Conservation (phyloP, 805 yeast genomes). For the Sugiyamaella americana region DNA sequence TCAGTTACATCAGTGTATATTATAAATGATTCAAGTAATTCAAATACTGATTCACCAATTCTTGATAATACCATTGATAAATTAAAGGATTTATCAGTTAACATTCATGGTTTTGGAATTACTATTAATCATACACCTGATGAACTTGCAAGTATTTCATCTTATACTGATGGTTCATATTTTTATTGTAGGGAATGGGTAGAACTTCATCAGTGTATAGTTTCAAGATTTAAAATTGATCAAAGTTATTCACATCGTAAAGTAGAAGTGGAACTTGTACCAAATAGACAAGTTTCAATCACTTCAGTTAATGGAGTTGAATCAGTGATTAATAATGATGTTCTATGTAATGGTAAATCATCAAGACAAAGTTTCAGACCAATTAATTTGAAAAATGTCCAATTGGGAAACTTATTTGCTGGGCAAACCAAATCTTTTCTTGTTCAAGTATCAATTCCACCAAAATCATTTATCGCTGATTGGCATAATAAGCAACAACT, state of each 20-base stretch:
- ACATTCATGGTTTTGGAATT: constrained; percentile 23
- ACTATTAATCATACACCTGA: constrained; percentile 19
- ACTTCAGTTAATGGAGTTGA: not conserved
- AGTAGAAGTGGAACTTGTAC: not conserved
- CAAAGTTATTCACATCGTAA: not conserved
- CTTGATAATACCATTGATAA: not conserved
- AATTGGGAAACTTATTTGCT: not conserved
- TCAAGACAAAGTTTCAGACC: not conserved
- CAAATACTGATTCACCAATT: not conserved
- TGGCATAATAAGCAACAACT: not conserved
- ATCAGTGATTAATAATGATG: not conserved
- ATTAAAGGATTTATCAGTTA: not conserved
- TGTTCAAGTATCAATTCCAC: not conserved
- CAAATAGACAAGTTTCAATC: not conserved
- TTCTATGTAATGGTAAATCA: not conserved
- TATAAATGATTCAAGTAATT: not conserved
- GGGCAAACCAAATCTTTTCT: not conserved
- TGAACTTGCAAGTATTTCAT: constrained; percentile 13
- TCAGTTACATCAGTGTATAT: constrained; percentile 3
- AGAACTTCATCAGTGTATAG: not conserved
- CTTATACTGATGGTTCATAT: constrained; percentile 20
- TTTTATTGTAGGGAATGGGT: constrained; percentile 21
- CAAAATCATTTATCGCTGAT: not conserved
- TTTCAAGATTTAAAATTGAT: not conserved
- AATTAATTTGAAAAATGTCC: not conserved